Evolutionary conservation across 1,139 yeast genomes (phyloP).

Genomic region (Debaryomyces sp.): DNA sequence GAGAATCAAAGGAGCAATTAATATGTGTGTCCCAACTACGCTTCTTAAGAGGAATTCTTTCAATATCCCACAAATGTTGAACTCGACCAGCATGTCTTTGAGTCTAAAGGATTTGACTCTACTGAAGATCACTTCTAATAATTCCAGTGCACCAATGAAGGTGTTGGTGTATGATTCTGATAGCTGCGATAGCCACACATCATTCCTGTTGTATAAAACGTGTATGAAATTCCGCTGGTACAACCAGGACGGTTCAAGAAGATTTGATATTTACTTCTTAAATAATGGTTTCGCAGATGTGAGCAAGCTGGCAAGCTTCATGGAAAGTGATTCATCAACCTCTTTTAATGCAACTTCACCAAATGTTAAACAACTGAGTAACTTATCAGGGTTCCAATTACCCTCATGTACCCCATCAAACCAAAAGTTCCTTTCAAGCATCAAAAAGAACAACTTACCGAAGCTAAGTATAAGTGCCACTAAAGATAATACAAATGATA

Average conservation of each 20-base stretch:
- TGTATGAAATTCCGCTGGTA: constrained; percentile 39
- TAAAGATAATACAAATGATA: constrained; percentile 1
- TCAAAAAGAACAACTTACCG: constrained; percentile 29
- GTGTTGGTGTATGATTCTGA: constrained; percentile 57
- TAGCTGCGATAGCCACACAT: constrained; percentile 29
- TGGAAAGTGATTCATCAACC: neutral
- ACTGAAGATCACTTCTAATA: constrained; percentile 9
- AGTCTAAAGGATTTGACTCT: constrained; percentile 21
- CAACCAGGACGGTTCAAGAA: constrained; percentile 10
- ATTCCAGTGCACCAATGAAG: constrained; percentile 20
- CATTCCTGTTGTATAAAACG: constrained; percentile 44
- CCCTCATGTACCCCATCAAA: constrained; percentile 39
- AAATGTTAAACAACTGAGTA: neutral
- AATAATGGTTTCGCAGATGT: constrained; percentile 38
- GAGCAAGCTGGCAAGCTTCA: neutral
- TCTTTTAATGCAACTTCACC: neutral
- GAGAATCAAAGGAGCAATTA: constrained; percentile 32
- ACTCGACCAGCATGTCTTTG: constrained; percentile 28
- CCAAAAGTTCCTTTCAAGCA: constrained; percentile 33
- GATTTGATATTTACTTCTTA: constrained; percentile 33
- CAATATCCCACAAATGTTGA: constrained; percentile 32
- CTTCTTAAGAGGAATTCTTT: constrained; percentile 40
- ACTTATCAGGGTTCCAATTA: constrained; percentile 36
- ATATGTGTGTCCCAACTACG: constrained; percentile 46
- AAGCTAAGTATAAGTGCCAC: constrained; percentile 17